Evolutionary conservation across 2,329 filamentous ascomycete genomes (phyloP).

Genomic region (Aspergillus tubingensis): DNA sequence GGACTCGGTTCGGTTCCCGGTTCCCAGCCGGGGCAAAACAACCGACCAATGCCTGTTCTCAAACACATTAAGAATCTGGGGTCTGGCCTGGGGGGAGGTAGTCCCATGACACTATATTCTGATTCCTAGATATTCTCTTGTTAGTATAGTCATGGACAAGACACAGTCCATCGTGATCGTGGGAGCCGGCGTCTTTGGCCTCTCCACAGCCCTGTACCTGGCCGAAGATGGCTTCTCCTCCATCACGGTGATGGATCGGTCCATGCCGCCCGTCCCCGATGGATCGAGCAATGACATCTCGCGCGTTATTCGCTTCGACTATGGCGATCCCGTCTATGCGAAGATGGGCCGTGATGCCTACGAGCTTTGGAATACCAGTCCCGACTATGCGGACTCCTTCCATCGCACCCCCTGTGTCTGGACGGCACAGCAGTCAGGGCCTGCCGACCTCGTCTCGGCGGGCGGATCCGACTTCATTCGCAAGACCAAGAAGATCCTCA

Average conservation of each 20-base stretch:
- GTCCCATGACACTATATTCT: background rate
- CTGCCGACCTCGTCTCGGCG: conserved; percentile 22
- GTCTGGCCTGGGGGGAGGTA: no score
- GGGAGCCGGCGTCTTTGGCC: conserved; percentile 31
- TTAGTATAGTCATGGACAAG: conserved; percentile 22
- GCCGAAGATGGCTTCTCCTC: conserved; percentile 28
- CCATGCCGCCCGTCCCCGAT: conserved; percentile 38
- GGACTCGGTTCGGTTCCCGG: background rate
- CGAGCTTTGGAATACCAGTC: conserved; percentile 58
- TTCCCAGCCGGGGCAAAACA: background rate
- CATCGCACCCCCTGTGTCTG: conserved; percentile 28
- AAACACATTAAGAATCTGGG: background rate
- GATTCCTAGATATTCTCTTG: background rate
- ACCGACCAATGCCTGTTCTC: background rate
- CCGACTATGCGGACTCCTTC: conserved; percentile 36
- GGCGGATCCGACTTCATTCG: conserved; percentile 24
- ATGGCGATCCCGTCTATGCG: conserved; percentile 74
- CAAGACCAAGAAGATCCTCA: conserved; percentile 27
- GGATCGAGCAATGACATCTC: conserved; percentile 46
- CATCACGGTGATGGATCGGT: conserved; percentile 36
- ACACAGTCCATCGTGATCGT: conserved; percentile 29
- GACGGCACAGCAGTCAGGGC: conserved; percentile 24
- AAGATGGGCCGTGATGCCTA: conserved; percentile 69
- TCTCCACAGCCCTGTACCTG: conserved; percentile 28
- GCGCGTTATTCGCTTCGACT: conserved; percentile 56